These are phyloP conservation scores for Sambucus nigra DNA, from an alignment of 129 eudicot species.

Conservation along the genomic window DNA sequence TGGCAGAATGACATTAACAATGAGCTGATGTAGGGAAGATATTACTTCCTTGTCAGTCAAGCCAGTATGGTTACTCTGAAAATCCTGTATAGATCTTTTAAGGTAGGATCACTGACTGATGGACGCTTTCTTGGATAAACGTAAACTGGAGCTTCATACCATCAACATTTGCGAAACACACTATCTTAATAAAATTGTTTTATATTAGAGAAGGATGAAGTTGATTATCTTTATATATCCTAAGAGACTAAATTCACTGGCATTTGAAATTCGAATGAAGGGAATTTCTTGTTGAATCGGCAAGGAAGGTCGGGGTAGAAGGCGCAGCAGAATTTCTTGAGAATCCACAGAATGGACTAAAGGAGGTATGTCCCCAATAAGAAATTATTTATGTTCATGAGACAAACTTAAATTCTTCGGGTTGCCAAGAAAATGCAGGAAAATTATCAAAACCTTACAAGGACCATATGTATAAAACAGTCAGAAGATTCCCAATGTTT, in stretches of 20 bases:
- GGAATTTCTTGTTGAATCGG: conserved; percentile 74
- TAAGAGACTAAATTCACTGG: background rate
- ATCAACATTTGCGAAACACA: no score
- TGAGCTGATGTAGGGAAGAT: no score
- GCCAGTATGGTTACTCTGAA: background rate
- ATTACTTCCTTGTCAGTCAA: no score
- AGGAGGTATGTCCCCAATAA: conserved; percentile 43
- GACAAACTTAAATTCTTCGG: background rate
- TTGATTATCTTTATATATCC: background rate
- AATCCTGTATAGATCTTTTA: background rate
- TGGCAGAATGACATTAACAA: no score
- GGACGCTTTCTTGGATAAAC: no score
- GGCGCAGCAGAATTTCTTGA: conserved; percentile 86
- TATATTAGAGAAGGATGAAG: background rate
- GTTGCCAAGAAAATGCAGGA: background rate
- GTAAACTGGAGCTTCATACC: no score
- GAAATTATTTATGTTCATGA: background rate
- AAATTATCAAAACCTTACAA: no score
- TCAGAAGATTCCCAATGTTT: no score
- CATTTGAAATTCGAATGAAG: conserved; percentile 24
- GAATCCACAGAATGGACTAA: conserved; percentile 65
- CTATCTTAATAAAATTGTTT: no score
- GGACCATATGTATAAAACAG: no score
- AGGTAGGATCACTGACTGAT: no score
- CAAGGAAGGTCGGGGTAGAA: conserved; percentile 77